A percentile compares a stretch with the other conserved stretches of the same genome.
These are phyloP conservation scores for Syzygium malaccense DNA, from an alignment of 441 rosid genomes.

Conservation along the genomic window DNA sequence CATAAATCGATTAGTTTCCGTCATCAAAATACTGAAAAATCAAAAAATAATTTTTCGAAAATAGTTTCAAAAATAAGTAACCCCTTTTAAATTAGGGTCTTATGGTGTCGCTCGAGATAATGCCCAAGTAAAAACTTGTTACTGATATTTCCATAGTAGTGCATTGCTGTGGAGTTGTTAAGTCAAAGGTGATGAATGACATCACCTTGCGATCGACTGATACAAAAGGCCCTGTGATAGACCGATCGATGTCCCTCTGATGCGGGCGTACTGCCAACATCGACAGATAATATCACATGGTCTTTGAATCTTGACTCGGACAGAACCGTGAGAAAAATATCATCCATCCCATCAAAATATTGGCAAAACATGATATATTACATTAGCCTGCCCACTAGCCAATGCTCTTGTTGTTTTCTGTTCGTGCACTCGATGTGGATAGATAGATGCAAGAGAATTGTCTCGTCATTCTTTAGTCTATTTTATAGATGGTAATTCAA, in stretches of 20 bases:
- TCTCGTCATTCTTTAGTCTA: not conserved
- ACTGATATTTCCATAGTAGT: not conserved
- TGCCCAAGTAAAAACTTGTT: too few relatives aligned
- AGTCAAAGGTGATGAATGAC: rapidly evolving
- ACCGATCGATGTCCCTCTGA: not conserved
- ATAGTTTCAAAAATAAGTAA: too few relatives aligned
- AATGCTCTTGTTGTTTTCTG: not conserved
- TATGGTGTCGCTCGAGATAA: too few relatives aligned
- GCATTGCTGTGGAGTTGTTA: rapidly evolving
- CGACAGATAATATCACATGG: not conserved
- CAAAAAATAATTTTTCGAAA: too few relatives aligned
- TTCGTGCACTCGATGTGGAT: not conserved
- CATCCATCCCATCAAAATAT: not conserved
- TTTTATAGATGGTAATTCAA: not conserved
- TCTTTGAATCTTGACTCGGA: not conserved
- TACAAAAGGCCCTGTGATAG: not conserved
- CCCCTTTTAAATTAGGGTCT: too few relatives aligned
- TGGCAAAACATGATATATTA: not conserved
- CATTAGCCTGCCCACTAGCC: not conserved
- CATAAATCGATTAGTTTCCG: too few relatives aligned
- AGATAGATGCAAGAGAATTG: not conserved
- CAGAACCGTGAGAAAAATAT: not conserved
- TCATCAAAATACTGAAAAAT: too few relatives aligned
- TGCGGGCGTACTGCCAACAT: not conserved
- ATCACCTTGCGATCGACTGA: not conserved